Base-by-base conservation (phyloP, 805 yeast genomes). In the Teunomyces cretensis region DNA sequence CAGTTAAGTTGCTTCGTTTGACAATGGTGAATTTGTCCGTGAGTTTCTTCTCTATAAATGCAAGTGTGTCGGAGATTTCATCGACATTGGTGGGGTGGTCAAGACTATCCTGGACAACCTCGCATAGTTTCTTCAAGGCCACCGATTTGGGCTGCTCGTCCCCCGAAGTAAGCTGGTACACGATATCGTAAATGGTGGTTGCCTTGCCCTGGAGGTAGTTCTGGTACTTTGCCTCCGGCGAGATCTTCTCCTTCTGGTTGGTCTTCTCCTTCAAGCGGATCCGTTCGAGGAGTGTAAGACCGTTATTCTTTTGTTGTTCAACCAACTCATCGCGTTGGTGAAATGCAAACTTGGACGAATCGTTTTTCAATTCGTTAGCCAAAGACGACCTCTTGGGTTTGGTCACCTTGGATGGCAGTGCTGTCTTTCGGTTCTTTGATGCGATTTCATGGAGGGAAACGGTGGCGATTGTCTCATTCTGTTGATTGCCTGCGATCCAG, bases 221-320 rank as follows among this genome's bases (percentile, higher is more conserved):
- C 7, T 58, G 36, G 45, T 64, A 56, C 30, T 54, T 55, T 22
- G 47, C 44, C 33, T 60, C 57, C 0, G 69, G 64, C 6, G 48
- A 47, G 17, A 24, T 31, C 14, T 43, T 31, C 1, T 43, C 45
- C 6, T 49, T 38, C 13, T 43, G 56, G 12, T 46, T 51, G 13
- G 12, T 26, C 15, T 54, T 52, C 44, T 75, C 77, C 50, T 67
- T 72, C 35, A 54, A 45, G 42, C 59, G 62, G 39, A 74, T 70
- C 37, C 79, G 56, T 35, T 75, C 74, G 9, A 74, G 47, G 5
- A 75, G 51, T 1, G 72, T 56, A 8, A 64, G 51, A 1, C 74
- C 74, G 14, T 50, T 53, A 31, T 45, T 48, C 24, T 54, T 57
- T 15, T 37, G 46, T 22, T 48, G 47, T 43, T 60, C 54, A 1